phyloP scores from a whole-genome alignment of 192 early-diverging fungal species.

The Irineochytrium annulatum region DNA sequence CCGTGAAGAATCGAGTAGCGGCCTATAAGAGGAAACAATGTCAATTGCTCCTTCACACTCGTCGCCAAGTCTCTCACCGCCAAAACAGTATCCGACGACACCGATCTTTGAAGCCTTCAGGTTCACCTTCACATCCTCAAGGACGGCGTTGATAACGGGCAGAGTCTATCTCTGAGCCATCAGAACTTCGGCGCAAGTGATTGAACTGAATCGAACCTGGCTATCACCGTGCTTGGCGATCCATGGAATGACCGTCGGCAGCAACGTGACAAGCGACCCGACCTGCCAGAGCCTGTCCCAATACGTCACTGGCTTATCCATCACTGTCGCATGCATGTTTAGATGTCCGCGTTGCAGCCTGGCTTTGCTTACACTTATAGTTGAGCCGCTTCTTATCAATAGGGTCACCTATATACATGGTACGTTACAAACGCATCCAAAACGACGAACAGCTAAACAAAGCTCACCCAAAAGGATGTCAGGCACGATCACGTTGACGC shows the following conservation, averaged over 20 bases:
- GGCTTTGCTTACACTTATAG: not conserved
- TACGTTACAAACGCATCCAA: not conserved
- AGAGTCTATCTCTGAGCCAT: not conserved
- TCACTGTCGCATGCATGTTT: not conserved
- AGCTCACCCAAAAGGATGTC: constrained; percentile 4
- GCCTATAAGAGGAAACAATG: no score
- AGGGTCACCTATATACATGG: not conserved
- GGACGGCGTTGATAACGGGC: constrained; percentile 2
- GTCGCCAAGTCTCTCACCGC: no score
- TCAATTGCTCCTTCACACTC: no score
- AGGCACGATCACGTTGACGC: not conserved
- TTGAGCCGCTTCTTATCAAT: not conserved
- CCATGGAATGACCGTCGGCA: not conserved
- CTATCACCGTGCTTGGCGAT: not conserved
- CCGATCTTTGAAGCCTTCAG: constrained; percentile 4
- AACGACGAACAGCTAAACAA: not conserved
- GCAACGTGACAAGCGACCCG: not conserved
- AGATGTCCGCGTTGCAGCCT: not conserved
- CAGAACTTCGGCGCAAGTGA: not conserved
- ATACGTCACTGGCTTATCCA: not conserved
- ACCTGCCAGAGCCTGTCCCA: not conserved
- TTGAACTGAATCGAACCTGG: not conserved
- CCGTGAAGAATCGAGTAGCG: not conserved
- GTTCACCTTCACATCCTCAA: not conserved
- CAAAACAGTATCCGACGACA: constrained; percentile 7